Conservation (phyloP, 805 yeast genomes). For the Myxozyma geophila region DNA sequence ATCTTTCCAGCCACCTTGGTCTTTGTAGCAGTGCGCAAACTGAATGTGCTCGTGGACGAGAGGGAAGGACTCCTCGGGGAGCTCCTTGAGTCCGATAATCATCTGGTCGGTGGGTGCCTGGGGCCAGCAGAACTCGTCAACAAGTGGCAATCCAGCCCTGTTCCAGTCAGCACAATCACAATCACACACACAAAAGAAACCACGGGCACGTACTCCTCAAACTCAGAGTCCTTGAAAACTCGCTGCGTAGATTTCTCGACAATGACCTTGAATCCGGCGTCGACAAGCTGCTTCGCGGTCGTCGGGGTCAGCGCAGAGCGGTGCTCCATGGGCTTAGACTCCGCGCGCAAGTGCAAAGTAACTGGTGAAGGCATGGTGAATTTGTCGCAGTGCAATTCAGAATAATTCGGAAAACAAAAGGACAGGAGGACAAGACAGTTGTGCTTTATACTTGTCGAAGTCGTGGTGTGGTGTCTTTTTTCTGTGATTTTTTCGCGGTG, state of each 20-base stretch:
- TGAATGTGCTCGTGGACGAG: constrained; percentile 94
- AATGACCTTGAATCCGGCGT: constrained; percentile 84
- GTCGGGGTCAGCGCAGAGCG: constrained; percentile 96
- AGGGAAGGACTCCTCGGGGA: constrained; percentile 91
- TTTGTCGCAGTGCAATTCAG: background rate
- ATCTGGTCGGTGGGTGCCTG: constrained; percentile 88
- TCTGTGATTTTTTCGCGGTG: no score
- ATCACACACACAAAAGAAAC: background rate
- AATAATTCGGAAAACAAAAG: no score
- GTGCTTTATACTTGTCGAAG: no score
- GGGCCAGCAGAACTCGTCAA: constrained; percentile 93
- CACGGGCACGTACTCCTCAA: constrained; percentile 48
- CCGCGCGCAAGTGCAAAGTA: constrained; percentile 89
- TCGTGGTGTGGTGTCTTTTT: no score
- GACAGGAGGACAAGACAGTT: no score
- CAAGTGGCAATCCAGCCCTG: constrained; percentile 81
- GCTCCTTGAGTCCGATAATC: constrained; percentile 90
- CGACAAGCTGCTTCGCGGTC: constrained; percentile 78
- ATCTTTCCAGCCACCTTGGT: constrained; percentile 96
- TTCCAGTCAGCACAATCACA: background rate
- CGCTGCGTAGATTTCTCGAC: constrained; percentile 90
- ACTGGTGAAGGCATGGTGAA: constrained; percentile 45
- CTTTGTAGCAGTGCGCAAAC: constrained; percentile 98
- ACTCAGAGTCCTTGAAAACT: constrained; percentile 76
- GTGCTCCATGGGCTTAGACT: constrained; percentile 94